Evolutionary conservation across 2,329 filamentous ascomycete species (phyloP), one percentile per base, ranked within the genome.

Genomic region (Fusarium chuoi): DNA sequence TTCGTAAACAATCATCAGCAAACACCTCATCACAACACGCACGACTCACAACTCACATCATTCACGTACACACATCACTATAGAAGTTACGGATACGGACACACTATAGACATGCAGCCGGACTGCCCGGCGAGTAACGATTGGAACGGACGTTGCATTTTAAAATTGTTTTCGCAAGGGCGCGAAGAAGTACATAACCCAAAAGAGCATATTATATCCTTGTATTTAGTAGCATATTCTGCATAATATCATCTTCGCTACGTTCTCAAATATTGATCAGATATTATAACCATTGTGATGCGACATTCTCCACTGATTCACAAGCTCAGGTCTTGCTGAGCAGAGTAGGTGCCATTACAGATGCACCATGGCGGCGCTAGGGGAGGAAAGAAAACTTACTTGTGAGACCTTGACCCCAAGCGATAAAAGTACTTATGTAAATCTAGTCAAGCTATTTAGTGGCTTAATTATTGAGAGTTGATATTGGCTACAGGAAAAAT

Each of bases 201-300:
- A 69, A 65, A 54, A 65, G 52, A 70, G 66, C 61, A 70, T 69
- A 64, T 65, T 68, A 68, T 70, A 70, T 70, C 67, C 67, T 70
- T 70, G 60, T 70, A 70, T 70, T 70, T 70, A 70, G 54, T 58
- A 70, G 67, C 54, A 70, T 55, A 41, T 59, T 46, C 42, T 57
- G 65, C 49, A 65, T 70, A 70, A 70, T 70, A 65, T 70, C 20
- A 70, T 70, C 70, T 51, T 55, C 60, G 58, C 65, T 38, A 69
- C 44, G 22, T 63, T 69, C 35, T 33, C 26, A 24, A 42, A 42
- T 6, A 51, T 17, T 24, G 35, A 44, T 55, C 18, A 18, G 6
- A 18, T 28, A 4, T 17, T 2, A 13, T 46, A 7, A 22, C 22
- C 18, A 15, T 24, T 14, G 15, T 35, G 36, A 26, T 15, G 9